These are phyloP conservation scores for Hygrophorus russula DNA, from an alignment of 768 basidiomycete genomes.

Conservation along the genomic window DNA sequence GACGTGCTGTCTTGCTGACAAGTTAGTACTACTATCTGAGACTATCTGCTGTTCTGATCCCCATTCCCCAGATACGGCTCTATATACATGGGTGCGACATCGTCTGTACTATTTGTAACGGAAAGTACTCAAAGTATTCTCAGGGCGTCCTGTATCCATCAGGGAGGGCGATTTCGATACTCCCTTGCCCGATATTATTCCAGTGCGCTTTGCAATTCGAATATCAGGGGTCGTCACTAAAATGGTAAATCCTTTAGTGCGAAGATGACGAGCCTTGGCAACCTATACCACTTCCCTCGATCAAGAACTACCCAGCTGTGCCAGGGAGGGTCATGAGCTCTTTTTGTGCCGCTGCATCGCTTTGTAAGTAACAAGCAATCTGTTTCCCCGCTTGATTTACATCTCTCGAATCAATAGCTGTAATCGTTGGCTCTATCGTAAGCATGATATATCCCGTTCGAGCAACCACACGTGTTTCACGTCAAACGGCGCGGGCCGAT, in stretches of 20 bases:
- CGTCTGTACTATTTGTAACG: constrained; percentile 1
- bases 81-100: constrained; percentile 53
- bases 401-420: constrained; percentile 27
- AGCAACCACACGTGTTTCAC: constrained; percentile 28
- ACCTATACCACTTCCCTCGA: constrained; percentile 26
- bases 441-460: constrained; percentile 63
- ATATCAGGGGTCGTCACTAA: background rate
- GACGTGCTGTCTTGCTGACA: constrained; percentile 60
- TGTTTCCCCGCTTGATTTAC: constrained; percentile 1
- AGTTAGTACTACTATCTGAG: constrained; percentile 27
- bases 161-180: constrained; percentile 63
- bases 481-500: constrained; percentile 36
- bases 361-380: constrained; percentile 34
- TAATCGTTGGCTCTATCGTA: constrained; percentile 58
- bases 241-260: constrained; percentile 27
- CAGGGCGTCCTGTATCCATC: constrained; percentile 59
- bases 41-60: constrained; percentile 1
- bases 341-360: constrained; percentile 42
- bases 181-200: constrained; percentile 42
- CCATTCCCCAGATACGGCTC: constrained; percentile 44
- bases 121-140: constrained; percentile 4
- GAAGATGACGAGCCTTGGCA: constrained; percentile 50
- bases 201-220: constrained; percentile 23
- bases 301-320: constrained; percentile 34
- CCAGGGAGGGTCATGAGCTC: constrained; percentile 38